Base-by-base conservation (phyloP, 208 protist genomes). In the Crithidia sp. region DNA sequence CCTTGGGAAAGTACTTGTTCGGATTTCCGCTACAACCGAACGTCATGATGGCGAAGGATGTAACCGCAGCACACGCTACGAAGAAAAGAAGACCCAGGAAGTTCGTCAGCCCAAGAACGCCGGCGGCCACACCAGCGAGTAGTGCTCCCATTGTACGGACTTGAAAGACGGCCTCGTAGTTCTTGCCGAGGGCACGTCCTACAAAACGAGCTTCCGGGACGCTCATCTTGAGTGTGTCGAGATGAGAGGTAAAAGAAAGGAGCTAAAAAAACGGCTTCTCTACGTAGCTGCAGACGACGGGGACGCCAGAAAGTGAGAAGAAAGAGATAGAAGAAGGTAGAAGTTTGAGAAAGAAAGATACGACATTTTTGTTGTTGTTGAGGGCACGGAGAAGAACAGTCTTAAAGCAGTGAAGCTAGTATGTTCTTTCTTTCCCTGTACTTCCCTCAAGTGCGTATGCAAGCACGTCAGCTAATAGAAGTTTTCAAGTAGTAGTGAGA, bases 81-180 rank as follows among this genome's bases (percentile, higher is more conserved):
- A 96, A 93, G 74, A 96, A 96, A 49, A 91, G 36, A 37, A 88
- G 52, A 9, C 92, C 92, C 36, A 74, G 65, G 36, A 96, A 54
- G 71, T 85, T 84, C 9, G 89, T 95, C 39, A 96, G 76, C 7
- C 92, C 92, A 36, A 94, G 68, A 59, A 92, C 74, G 12, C 92
- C 92, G 17, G 92, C 92, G 16, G 76, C 85, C 68, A 96, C 71
- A 65, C 92, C 92, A 19, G 82, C 80, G 56, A 95, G 59, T 41
- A 96, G 82, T 16, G 88, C 80, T 14, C 86, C 84, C 80, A 96
- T 89, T 10, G 88, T 95, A 39, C 87, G 78, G 44, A 94, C 85
- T 75, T 88, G 87, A 13, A 72, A 85, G 4, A 93, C 77, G 45
- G 71, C 81, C 55, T 88, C 68, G 65, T 86, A 84, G 68, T 96